Evolutionary conservation across 495 filamentous ascomycete species (phyloP), one percentile per base, ranked within the genome.

Genomic region (Aspergillus coremiiformis): DNA sequence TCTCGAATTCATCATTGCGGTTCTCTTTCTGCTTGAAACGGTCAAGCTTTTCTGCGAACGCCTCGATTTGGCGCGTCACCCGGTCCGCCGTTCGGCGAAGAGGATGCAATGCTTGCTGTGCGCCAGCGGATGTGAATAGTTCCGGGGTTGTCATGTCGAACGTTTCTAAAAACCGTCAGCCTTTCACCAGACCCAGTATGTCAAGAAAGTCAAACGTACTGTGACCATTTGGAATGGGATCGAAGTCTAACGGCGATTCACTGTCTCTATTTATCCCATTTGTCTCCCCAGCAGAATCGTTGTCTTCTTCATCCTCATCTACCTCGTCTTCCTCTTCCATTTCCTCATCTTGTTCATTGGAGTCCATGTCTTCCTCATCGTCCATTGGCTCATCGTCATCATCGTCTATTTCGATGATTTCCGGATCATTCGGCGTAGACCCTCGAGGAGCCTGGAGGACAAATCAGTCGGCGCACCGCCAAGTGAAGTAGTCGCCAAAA

Each of bases 21-120:
- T 66, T 72, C 3, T 51, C 66, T 49, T 71, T 59, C 39, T 70
- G 70, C 51, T 73, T 77, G 37, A 83, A 81, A 37, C 72, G 71
- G 58, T 85, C 83, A n/a, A 86, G 67, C 54, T 73, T 73, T 52
- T 82, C 75, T n/a, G 83, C 83, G 54, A 86, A 86, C 19, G 72
- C 73, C 58, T 85, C 79, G 44, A 85, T 78, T 58, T 86, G 82
- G 47, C 75, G 75, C 46, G 78, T 79, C 33, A 84, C 77, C 5
- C 79, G 76, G 52, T 83, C 80, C 45, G 78, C 80, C 17, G 78
- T 76, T n/a, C 69, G 68, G 56, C 74, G 78, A 53, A 83, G 71
- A 42, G 79, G 78, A 41, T 77, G 74, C 29, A 83, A 62, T 15
- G 70, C 75, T 66, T 77, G 64, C 39, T 76, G 72, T 20, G 74